Evolutionary conservation across 495 filamentous ascomycete species (phyloP).

Genomic region (Aspergillus cristatus): DNA sequence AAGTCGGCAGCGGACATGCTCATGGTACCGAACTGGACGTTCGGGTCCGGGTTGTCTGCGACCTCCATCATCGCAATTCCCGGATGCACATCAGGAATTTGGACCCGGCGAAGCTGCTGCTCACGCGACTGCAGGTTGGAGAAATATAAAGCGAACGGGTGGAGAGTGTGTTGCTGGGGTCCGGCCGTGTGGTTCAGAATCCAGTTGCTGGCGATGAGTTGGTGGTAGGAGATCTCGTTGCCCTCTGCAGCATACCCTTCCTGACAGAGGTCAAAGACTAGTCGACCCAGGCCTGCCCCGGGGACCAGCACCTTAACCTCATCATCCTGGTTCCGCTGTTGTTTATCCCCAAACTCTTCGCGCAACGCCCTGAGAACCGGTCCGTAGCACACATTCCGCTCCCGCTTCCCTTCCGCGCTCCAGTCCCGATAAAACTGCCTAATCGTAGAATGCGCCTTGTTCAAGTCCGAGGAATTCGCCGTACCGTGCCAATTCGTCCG

Average conservation of each 20-base stretch:
- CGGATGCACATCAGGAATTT: slow-evolving; percentile 72
- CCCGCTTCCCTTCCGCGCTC: slow-evolving; percentile 64
- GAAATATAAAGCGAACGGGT: slow-evolving; percentile 72
- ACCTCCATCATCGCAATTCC: slow-evolving; percentile 40
- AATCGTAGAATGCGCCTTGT: slow-evolving; percentile 84
- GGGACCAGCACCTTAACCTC: slow-evolving; percentile 68
- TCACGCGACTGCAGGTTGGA: slow-evolving; percentile 63
- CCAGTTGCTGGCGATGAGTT: slow-evolving; percentile 78
- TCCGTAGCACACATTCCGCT: slow-evolving; percentile 66
- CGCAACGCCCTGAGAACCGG: slow-evolving; percentile 59
- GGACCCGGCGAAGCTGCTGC: slow-evolving; percentile 61
- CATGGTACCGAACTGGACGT: slow-evolving; percentile 43
- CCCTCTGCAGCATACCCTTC: slow-evolving; percentile 71
- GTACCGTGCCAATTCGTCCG: slow-evolving; percentile 51
- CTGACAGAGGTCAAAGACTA: slow-evolving; percentile 78
- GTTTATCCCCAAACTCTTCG: slow-evolving; percentile 37
- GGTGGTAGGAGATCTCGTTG: slow-evolving; percentile 94
- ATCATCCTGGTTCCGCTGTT: slow-evolving; percentile 5
- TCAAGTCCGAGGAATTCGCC: slow-evolving; percentile 61
- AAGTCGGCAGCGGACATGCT: slow-evolving; percentile 84
- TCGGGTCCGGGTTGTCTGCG: slow-evolving; percentile 7
- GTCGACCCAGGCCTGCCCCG: slow-evolving; percentile 77
- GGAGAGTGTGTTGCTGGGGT: slow-evolving; percentile 43
- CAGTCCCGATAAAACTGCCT: slow-evolving; percentile 95
- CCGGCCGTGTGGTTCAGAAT: slow-evolving; percentile 65